These are phyloP conservation scores for Heritiera littoralis DNA, from an alignment of 345 rosid genomes.

Conservation along the genomic window DNA sequence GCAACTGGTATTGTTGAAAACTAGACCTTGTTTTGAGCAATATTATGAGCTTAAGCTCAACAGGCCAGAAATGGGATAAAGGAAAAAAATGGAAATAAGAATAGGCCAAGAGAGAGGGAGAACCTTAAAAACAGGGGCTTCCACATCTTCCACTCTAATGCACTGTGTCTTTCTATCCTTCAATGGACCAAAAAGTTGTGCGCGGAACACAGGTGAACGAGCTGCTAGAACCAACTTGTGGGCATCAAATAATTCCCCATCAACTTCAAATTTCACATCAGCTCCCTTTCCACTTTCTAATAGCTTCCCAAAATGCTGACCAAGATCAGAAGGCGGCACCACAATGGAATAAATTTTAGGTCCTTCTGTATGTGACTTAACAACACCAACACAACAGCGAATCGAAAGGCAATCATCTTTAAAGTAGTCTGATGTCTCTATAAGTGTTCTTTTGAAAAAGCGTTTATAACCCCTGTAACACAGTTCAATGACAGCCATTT, in stretches of 20 bases:
- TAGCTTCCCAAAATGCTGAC: conserved; percentile 58
- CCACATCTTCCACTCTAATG: conserved; percentile 62
- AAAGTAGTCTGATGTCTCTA: conserved; percentile 69
- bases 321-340: conserved; percentile 60
- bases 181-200: conserved; percentile 79
- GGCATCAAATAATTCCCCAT: conserved; percentile 63
- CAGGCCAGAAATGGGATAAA: neutral
- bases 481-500: conserved; percentile 7
- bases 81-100: neutral
- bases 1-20: conserved; percentile 6
- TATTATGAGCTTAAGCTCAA: neutral
- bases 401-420: conserved; percentile 70
- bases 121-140: conserved; percentile 73
- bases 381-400: conserved; percentile 74
- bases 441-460: conserved; percentile 63
- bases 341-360: conserved; percentile 62
- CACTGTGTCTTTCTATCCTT: conserved; percentile 49
- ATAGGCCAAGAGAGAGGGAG: conserved; percentile 18
- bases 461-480: conserved; percentile 82
- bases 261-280: conserved; percentile 62
- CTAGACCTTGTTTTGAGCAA: neutral
- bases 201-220: conserved; percentile 80
- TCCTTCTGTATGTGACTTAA: conserved; percentile 68
- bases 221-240: conserved; percentile 76
- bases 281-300: conserved; percentile 56